phyloP scores from a whole-genome alignment of 169 alveolate species.

The Cryptosporidium viatorum region DNA sequence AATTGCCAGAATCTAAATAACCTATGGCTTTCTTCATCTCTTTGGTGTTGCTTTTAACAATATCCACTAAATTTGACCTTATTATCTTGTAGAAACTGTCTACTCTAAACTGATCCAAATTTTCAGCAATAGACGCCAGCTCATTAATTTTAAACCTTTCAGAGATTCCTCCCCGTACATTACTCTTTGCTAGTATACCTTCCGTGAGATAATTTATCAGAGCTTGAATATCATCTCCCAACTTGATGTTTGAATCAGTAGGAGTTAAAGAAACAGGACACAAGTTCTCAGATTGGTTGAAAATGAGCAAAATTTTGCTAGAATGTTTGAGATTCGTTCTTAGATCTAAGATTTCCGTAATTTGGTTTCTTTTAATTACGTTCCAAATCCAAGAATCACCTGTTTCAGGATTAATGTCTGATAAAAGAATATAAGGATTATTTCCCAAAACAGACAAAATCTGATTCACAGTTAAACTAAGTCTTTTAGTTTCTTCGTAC shows the following conservation, averaged over 20 bases:
- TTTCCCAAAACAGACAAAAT: not conserved
- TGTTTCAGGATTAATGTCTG: not conserved
- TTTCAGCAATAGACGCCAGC: not conserved
- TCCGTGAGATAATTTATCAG: constrained; percentile 2
- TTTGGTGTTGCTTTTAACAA: not conserved
- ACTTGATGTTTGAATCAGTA: not conserved
- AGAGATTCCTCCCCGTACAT: not conserved
- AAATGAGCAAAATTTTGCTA: not conserved
- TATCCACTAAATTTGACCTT: not conserved
- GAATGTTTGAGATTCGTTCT: constrained; percentile 4
- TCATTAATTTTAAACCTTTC: constrained; percentile 6
- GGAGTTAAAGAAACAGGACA: constrained; percentile 5
- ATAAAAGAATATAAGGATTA: not conserved
- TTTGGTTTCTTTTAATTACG: not conserved
- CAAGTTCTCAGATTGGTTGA: not conserved
- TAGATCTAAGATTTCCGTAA: not conserved
- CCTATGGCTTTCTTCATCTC: constrained; percentile 23
- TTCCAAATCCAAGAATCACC: constrained; percentile 24
- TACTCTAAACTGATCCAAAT: not conserved
- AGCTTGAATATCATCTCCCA: constrained; percentile 3
- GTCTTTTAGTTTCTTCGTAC: not conserved
- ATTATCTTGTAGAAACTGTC: constrained; percentile 33
- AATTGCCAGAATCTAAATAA: not conserved
- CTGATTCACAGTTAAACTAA: not conserved
- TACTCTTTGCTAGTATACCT: not conserved